Evolutionary conservation across 106 monocot genomes (phyloP), one percentile per base, ranked within the genome.

Genomic region (Platanthera guangdongensis): DNA sequence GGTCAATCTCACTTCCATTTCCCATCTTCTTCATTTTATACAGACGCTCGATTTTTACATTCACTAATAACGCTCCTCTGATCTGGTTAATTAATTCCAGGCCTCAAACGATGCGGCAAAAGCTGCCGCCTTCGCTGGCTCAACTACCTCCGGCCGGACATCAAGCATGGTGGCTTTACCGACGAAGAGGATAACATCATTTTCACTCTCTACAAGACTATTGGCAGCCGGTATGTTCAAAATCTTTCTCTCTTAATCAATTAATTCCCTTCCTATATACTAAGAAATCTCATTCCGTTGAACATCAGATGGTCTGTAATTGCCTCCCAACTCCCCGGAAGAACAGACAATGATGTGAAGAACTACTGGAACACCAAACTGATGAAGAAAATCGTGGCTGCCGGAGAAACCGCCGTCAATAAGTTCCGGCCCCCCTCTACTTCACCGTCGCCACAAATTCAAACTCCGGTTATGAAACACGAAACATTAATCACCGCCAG

Each of bases 111-210:
- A 19, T 92, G 90, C 55, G 92, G 92, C 21, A 92, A 92, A 81
- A 92, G 92, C 72, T 92, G 92, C 47, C 84, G 92, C 39, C 78
- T 92, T 16, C 78, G 92, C 46, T 92, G 92, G 92, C 84, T 87
- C 15, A 87, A 87, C 65, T 87, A 87, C 53, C 87, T 87, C 18
- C 54, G 87, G 13, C 87, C 92, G 9, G 85, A 87, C 74, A 92
- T 92, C 73, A 88, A 85, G 62, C 92, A 92, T 30, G 92, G 92
- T 8, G 79, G 85, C 16, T 92, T 88, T 73, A 87, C 92, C 9
- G 86, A 85, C 48, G 89, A 88, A 62, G 92, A 92, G 71, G 92
- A 89, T 77, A 63, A 55, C 80, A 76, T 87, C 78, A 89, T 92
- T n/a, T 83, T 68, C 81, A 75, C 85, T 48, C 85, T 92, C 67